These are phyloP conservation scores for Pseudocercospora pini-densiflorae DNA, from an alignment of 2,329 filamentous ascomycete species.

Conservation along the genomic window DNA sequence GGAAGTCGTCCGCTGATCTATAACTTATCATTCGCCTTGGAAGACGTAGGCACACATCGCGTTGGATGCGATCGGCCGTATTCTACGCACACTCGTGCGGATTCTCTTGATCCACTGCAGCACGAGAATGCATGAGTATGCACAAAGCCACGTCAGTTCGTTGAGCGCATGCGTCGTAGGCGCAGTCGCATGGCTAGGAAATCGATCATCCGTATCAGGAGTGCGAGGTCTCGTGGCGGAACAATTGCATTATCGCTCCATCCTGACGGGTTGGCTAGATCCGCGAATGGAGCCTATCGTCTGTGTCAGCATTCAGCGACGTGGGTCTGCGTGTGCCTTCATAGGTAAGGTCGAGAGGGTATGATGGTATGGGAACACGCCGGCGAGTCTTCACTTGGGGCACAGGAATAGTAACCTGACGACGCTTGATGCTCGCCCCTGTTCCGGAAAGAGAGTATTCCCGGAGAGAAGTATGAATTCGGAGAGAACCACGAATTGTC, in stretches of 20 bases:
- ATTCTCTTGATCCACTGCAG: constrained; percentile 11
- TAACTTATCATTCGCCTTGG: not conserved
- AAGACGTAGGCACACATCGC: not conserved
- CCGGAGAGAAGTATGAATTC: not conserved
- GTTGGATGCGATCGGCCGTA: not conserved
- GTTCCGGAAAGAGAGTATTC: not conserved
- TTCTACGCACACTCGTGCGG: not conserved
- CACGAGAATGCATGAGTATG: not conserved
- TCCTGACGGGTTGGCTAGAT: not conserved
- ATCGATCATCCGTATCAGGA: constrained; percentile 1
- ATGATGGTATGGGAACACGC: no score
- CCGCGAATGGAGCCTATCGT: not conserved
- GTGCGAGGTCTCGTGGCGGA: not conserved
- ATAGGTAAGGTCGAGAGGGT: no score
- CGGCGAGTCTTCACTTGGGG: not conserved
- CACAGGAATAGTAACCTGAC: not conserved
- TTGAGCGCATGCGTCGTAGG: constrained; percentile 3
- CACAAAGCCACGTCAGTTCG: constrained; percentile 5
- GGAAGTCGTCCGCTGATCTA: constrained; percentile 3
- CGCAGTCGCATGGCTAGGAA: not conserved
- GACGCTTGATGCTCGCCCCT: constrained; percentile 2
- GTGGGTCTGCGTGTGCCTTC: no score
- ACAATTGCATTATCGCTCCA: not conserved
- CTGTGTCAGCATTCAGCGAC: not conserved
- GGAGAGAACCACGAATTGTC: not conserved